Evolutionary conservation across 306 rosid genomes (phyloP).

Genomic region (Cucumis sativus): Cucumber_9930_V3 NC_026661.2:9560501-9561000

Average conservation of each 20-base stretch:
- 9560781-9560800: background rate
- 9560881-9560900: conserved; percentile 52
- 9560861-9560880: background rate
- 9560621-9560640: too few species aligned
- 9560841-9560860: background rate
- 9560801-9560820: too few species aligned
- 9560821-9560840: background rate
- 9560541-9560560: too few species aligned
- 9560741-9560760: conserved; percentile 6
- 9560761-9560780: conserved; percentile 10
- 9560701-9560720: conserved; percentile 31
- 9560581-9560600: too few species aligned
- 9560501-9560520: too few species aligned
- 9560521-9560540: too few species aligned
- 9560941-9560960: conserved; percentile 84
- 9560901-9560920: conserved; percentile 74
- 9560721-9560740: conserved; percentile 12
- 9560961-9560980: too few species aligned
- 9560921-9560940: conserved; percentile 91
- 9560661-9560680: background rate
- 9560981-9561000: too few species aligned
- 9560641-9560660: too few species aligned
- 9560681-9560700: background rate
- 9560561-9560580: too few species aligned
- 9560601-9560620: too few species aligned